phyloP scores from a whole-genome alignment of 2,329 filamentous ascomycete species.

The Microcyclosporella mali region DNA sequence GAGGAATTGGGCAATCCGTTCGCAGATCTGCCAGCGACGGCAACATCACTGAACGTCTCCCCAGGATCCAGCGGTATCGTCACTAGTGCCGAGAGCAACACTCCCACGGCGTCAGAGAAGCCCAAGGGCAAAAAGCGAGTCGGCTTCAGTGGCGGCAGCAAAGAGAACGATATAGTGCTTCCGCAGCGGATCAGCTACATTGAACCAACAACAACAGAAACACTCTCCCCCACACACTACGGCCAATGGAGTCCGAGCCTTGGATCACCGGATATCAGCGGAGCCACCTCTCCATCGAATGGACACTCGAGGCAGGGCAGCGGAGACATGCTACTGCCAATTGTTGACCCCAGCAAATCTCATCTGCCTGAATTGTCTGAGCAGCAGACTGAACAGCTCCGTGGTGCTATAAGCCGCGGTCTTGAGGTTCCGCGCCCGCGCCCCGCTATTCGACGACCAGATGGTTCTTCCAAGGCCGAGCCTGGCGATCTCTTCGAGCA shows the following conservation, averaged over 20 bases:
- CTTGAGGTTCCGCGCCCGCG: constrained; percentile 23
- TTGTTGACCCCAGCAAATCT: constrained; percentile 15
- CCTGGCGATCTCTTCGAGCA: not conserved
- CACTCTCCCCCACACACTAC: no score
- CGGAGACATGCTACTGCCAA: constrained; percentile 14
- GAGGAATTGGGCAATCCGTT: constrained; percentile 20
- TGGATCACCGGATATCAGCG: constrained; percentile 15
- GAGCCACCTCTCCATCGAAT: constrained; percentile 15
- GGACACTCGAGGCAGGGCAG: constrained; percentile 11
- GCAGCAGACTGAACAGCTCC: constrained; percentile 28
- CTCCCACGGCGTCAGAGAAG: constrained; percentile 11
- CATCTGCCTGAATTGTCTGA: constrained; percentile 28
- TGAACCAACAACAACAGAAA: constrained; percentile 1
- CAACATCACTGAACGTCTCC: constrained; percentile 9
- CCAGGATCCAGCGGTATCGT: constrained; percentile 12
- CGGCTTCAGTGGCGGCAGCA: constrained; percentile 17
- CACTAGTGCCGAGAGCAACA: constrained; percentile 14
- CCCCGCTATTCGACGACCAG: constrained; percentile 25
- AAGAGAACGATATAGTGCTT: no score
- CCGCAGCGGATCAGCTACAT: constrained; percentile 15
- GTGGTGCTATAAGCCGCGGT: constrained; percentile 20
- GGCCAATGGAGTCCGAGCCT: constrained; percentile 6
- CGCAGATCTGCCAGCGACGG: constrained; percentile 11
- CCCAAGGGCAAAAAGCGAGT: constrained; percentile 22
- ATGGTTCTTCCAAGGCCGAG: constrained; percentile 10